Percentiles rank a stretch among this genome's conserved stretches.
Conservation (phyloP, 2,329 filamentous ascomycete genomes). For the Sphaerulina vaccinii region DNA sequence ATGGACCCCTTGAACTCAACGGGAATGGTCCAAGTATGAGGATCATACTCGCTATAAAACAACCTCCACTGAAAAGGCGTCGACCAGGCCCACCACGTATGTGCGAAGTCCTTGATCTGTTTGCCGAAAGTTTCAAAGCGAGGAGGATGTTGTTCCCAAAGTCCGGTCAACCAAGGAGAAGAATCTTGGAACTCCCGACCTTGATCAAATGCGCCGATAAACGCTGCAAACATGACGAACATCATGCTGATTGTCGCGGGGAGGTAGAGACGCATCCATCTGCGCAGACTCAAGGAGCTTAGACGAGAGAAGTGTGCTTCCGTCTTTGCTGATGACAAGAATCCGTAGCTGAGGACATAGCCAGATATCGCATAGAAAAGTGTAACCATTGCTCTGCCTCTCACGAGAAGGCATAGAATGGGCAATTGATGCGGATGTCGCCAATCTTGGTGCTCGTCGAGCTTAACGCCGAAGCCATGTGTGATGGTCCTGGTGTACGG, state of each 20-base stretch:
- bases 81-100: conserved; percentile 16
- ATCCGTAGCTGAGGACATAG: conserved; percentile 19
- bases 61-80: conserved; percentile 13
- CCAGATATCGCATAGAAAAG: conserved; percentile 24
- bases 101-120: conserved; percentile 7
- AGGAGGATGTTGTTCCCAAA: conserved; percentile 21
- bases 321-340: conserved; percentile 6
- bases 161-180: conserved; percentile 9
- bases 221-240: conserved; percentile 12
- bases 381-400: conserved; percentile 21
- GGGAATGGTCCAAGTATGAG: conserved; percentile 21
- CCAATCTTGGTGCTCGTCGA: not conserved
- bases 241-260: conserved; percentile 20
- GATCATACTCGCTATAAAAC: conserved; percentile 13
- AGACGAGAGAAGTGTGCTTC: conserved; percentile 1
- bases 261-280: conserved; percentile 16
- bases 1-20: conserved; percentile 16
- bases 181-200: conserved; percentile 8
- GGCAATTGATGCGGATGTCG: conserved; percentile 16
- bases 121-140: not conserved
- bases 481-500: conserved; percentile 16
- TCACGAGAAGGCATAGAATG: conserved; percentile 17
- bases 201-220: conserved; percentile 14
- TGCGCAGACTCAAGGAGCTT: conserved; percentile 12
- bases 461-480: conserved; percentile 1